Conservation (phyloP, 2,329 filamentous ascomycete genomes). For the Magnaporthiopsis poae region DNA sequence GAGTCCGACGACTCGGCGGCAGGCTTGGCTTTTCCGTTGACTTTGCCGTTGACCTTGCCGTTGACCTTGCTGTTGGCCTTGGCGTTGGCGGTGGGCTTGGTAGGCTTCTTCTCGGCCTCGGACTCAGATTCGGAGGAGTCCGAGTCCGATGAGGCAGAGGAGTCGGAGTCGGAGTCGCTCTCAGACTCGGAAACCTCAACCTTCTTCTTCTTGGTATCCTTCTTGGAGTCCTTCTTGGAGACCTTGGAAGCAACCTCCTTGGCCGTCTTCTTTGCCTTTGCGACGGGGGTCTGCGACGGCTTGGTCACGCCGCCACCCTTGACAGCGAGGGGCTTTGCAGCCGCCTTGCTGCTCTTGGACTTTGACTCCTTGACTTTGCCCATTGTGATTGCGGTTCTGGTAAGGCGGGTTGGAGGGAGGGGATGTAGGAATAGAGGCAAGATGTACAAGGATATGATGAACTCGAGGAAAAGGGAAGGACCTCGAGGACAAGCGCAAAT, state of each 20-base stretch:
- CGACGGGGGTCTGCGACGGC: conserved; percentile 52
- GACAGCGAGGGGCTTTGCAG: conserved; percentile 42
- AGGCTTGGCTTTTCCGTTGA: conserved; percentile 9
- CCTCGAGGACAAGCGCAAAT: neutral
- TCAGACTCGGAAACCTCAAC: conserved; percentile 26
- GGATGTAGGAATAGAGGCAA: conserved; percentile 11
- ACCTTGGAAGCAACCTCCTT: conserved; percentile 51
- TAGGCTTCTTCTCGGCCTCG: conserved; percentile 23
- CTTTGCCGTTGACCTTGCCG: conserved; percentile 5
- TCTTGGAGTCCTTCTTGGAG: conserved; percentile 32
- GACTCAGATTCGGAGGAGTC: conserved; percentile 23
- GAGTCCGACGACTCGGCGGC: conserved; percentile 16
- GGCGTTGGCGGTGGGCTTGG: conserved; percentile 23
- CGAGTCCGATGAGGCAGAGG: conserved; percentile 22
- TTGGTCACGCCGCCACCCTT: conserved; percentile 62
- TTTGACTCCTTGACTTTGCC: conserved; percentile 58
- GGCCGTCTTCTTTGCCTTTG: conserved; percentile 57
- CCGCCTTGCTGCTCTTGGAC: conserved; percentile 36
- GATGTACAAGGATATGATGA: neutral
- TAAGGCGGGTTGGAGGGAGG: conserved; percentile 10
- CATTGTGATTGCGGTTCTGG: conserved; percentile 36
- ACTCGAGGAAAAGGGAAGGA: neutral
- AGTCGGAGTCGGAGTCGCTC: conserved; percentile 23
- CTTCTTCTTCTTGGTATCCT: conserved; percentile 38
- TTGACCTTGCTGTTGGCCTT: conserved; percentile 8